Evolutionary conservation across 108 stramenopile genomes (phyloP), one percentile per base, ranked within the genome.

Genomic region (Cyclotella baltica): DNA sequence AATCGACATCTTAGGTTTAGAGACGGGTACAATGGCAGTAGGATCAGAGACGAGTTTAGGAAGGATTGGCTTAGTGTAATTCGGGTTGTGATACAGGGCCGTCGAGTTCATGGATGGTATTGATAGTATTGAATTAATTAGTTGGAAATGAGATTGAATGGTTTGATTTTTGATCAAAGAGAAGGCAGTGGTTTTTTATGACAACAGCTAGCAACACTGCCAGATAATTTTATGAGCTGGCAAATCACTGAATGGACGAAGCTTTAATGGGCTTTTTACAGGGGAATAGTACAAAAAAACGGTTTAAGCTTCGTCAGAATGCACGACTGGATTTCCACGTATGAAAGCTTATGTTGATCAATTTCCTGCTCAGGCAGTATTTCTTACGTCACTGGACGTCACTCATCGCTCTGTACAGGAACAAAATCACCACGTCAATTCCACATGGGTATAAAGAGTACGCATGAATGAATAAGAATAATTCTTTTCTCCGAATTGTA

Each of bases 1-100:
- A 18, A 22, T 50, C 18, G 50, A 70, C 82, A 72, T 83, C 64
- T 57, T 76, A 11, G 61, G 59, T 23, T 78, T 76, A 18, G 61
- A 16, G 3, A 19, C 31, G 10, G 31, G 15, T 30, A 33, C 10
- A 0, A 62, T 15, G 16, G 35, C 10, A 35, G 31, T 16, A 18
- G 61, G 61, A 35, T 62, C 61, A 18, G 61, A 62, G 35, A 62
- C 10, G 31, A 62, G 61, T 34, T 62, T 6, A 19, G 35, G 34
- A 19, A 62, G 61, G 9, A 2, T 34, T 35, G 4, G 61, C 35
- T 62, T 62, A 33, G 3, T 35, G 55, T 56, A 23, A 23, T 56
- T 2, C 1, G 55, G 1, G 55, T 25, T 56, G 55, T 56, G 25
- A 23, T n/a, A 27, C 11, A 2, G 2, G 22, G 55, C 11, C 11